A percentile compares a stretch with the other conserved stretches of the same genome.
phyloP scores from a whole-genome alignment of 2,329 filamentous ascomycete genomes.

The Helminthosporium solani region DNA sequence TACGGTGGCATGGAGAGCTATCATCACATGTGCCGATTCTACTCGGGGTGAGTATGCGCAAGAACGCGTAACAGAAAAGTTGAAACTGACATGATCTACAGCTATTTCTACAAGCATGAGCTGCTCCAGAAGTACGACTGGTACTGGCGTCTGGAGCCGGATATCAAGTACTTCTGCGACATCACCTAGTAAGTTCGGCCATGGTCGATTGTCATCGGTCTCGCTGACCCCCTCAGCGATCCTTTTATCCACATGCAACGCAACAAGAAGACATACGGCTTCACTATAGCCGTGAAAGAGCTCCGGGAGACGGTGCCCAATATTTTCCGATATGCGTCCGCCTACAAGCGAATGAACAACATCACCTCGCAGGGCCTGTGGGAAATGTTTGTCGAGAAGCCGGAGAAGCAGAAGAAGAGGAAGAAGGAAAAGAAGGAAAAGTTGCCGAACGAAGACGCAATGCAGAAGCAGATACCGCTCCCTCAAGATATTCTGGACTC shows the following conservation, averaged over 20 bases:
- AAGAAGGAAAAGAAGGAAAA: constrained; percentile 34
- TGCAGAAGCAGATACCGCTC: constrained; percentile 64
- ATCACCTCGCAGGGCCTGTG: constrained; percentile 88
- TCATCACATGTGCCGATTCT: constrained; percentile 98
- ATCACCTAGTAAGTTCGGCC: constrained; percentile 79
- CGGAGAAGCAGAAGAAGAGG: constrained; percentile 55
- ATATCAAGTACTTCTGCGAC: constrained; percentile 99
- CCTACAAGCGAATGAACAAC: constrained; percentile 92
- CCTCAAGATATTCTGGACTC: constrained; percentile 79
- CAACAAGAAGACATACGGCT: constrained; percentile 95
- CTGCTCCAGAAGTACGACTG: constrained; percentile 95
- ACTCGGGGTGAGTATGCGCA: constrained; percentile 74
- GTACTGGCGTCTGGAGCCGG: constrained; percentile 99
- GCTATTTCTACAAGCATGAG: constrained; percentile 97
- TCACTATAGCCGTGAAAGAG: constrained; percentile 98
- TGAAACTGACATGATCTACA: constrained; percentile 33
- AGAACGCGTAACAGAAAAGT: neutral
- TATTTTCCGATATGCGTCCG: constrained; percentile 97
- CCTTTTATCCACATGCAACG: constrained; percentile 95
- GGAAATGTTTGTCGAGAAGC: constrained; percentile 96
- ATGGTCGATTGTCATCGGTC: neutral
- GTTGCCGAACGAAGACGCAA: constrained; percentile 50
- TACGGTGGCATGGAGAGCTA: constrained; percentile 99
- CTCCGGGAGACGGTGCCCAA: constrained; percentile 97
- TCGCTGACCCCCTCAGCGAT: constrained; percentile 61